A percentile compares a stretch with the other conserved stretches of the same genome.
Evolutionary conservation across 2,329 filamentous ascomycete species (phyloP).

Genomic region (Penicillium sp.): DNA sequence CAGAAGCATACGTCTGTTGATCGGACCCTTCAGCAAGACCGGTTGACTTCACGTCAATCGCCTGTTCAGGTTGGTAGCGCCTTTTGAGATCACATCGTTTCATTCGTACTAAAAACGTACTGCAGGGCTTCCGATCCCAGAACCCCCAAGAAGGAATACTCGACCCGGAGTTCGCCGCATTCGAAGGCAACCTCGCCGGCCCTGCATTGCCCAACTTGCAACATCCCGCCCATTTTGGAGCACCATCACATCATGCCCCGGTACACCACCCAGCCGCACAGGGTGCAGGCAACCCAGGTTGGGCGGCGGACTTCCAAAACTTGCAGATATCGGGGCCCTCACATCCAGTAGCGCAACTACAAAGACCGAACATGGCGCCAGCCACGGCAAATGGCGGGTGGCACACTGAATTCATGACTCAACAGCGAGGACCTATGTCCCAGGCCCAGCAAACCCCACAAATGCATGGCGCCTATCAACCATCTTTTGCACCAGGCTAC

Average conservation of each 20-base stretch:
- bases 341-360: slow-evolving; percentile 50
- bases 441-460: slow-evolving; percentile 18
- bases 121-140: slow-evolving; percentile 63
- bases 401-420: slow-evolving; percentile 61
- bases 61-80: slow-evolving; percentile 49
- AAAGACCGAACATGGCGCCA: slow-evolving; percentile 44
- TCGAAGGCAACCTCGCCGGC: slow-evolving; percentile 50
- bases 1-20: slow-evolving; percentile 69
- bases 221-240: slow-evolving; percentile 33
- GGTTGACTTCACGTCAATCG: slow-evolving; percentile 56
- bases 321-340: slow-evolving; percentile 42
- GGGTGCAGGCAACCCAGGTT: slow-evolving; percentile 29
- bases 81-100: background rate
- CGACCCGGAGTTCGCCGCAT: slow-evolving; percentile 69
- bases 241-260: slow-evolving; percentile 28
- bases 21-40: slow-evolving; percentile 71
- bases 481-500: slow-evolving; percentile 30
- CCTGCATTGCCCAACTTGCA: slow-evolving; percentile 40
- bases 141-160: slow-evolving; percentile 55
- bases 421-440: slow-evolving; percentile 30
- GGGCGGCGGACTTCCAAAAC: slow-evolving; percentile 51
- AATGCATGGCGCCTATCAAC: slow-evolving; percentile 29
- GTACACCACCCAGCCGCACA: slow-evolving; percentile 15
- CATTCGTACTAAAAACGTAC: slow-evolving; percentile 13
- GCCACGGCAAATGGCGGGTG: slow-evolving; percentile 47